A percentile compares a stretch with the other conserved stretches of the same genome.
Conservation (phyloP, 2,329 filamentous ascomycete species). For the Trichocomaceae sp. region DNA sequence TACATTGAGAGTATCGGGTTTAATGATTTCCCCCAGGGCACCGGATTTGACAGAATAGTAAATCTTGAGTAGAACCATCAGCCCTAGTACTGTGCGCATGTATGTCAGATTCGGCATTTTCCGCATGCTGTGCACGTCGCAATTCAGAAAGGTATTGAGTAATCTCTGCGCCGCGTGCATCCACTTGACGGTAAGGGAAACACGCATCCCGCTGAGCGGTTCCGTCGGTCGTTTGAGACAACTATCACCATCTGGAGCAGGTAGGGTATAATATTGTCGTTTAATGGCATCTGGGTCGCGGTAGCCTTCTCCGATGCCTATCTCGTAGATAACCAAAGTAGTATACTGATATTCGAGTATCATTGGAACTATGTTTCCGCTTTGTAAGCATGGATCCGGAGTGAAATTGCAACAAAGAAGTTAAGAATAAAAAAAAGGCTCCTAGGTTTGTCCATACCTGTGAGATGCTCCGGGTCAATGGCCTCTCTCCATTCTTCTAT, state of each 20-base stretch:
- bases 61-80: constrained; percentile 32
- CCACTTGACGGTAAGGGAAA: constrained; percentile 34
- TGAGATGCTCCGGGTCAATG: constrained; percentile 23
- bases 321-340: constrained; percentile 28
- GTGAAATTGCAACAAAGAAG: too few species aligned
- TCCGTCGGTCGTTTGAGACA: constrained; percentile 8
- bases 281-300: constrained; percentile 31
- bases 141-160: constrained; percentile 27
- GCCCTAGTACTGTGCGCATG: constrained; percentile 25
- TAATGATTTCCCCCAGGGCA: constrained; percentile 26
- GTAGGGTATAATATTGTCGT: constrained; percentile 28
- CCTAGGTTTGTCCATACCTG: constrained; percentile 22
- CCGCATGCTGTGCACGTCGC: constrained; percentile 28
- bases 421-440: too few species aligned
- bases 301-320: constrained; percentile 30
- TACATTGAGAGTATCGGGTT: constrained; percentile 24
- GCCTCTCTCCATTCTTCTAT: constrained; percentile 30
- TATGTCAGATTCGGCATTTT: constrained; percentile 30
- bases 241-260: constrained; percentile 21
- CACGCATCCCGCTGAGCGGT: constrained; percentile 27
- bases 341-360: constrained; percentile 27
- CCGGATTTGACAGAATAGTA: constrained; percentile 28
- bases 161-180: constrained; percentile 31
- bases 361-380: constrained; percentile 20
- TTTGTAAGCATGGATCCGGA: background rate